Evolutionary conservation across 768 basidiomycete genomes (phyloP).

Genomic region (Boletus rubescentipes): DNA sequence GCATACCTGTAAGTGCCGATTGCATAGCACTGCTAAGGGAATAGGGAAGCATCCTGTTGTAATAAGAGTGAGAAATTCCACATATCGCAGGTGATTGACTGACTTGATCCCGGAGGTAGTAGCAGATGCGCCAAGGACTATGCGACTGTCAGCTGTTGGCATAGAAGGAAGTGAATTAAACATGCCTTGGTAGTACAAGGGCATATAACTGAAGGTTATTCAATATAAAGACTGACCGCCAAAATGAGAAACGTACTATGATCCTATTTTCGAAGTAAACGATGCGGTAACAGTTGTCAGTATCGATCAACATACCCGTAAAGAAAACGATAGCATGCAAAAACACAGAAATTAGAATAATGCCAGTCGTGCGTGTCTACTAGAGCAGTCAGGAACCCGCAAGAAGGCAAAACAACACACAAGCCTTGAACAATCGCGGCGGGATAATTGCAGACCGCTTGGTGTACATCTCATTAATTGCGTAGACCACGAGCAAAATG

Average conservation of each 20-base stretch:
- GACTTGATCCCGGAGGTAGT: constrained; percentile 34
- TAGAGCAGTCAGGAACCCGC: neutral
- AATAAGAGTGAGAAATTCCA: neutral
- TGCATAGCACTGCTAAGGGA: constrained; percentile 26
- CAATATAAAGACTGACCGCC: neutral
- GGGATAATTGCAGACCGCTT: constrained; percentile 39
- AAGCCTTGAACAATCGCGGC: constrained; percentile 37
- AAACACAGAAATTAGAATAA: constrained; percentile 33
- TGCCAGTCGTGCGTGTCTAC: constrained; percentile 39
- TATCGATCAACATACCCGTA: constrained; percentile 20
- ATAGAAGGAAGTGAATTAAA: neutral
- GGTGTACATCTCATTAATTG: constrained; percentile 36
- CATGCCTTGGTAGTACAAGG: constrained; percentile 40
- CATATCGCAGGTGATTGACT: neutral
- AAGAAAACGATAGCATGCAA: constrained; percentile 37
- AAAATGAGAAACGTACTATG: constrained; percentile 23
- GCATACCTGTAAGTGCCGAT: constrained; percentile 24
- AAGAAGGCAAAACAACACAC: neutral
- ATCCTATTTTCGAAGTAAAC: constrained; percentile 14
- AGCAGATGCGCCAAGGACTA: constrained; percentile 38
- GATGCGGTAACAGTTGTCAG: neutral
- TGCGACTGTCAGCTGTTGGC: neutral
- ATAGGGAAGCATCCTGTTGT: constrained; percentile 36
- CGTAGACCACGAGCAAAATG: constrained; percentile 29
- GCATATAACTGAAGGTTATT: constrained; percentile 32